These are phyloP conservation scores for Phytophthora tentaculata DNA, from an alignment of 352 stramenopile species.

Conservation along the genomic window DNA sequence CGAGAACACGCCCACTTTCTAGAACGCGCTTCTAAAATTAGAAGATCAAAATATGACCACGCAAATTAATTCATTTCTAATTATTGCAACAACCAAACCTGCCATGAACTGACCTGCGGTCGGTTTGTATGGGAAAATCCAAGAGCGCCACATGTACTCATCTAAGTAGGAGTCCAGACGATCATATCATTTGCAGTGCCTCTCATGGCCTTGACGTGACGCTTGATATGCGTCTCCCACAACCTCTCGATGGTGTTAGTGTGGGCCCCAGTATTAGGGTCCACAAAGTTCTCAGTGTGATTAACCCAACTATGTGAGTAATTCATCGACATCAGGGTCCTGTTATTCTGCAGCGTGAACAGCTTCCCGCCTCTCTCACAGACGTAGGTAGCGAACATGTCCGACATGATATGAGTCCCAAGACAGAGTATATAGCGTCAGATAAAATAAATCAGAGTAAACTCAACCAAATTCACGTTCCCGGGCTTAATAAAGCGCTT, in stretches of 20 bases:
- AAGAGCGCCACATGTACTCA: conserved; percentile 24
- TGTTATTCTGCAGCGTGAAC: too few relatives aligned
- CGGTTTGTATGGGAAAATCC: conserved; percentile 3
- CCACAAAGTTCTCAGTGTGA: too few relatives aligned
- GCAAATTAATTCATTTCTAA: conserved; percentile 11
- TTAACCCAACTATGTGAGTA: too few relatives aligned
- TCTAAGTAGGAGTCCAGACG: conserved; percentile 8
- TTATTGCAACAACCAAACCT: conserved; percentile 10
- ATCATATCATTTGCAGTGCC: conserved; percentile 2
- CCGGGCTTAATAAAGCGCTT: neutral
- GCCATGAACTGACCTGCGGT: conserved; percentile 5
- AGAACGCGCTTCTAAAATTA: neutral
- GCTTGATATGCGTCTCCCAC: too few relatives aligned
- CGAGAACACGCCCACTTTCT: neutral
- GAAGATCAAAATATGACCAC: conserved; percentile 1
- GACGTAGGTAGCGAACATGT: neutral
- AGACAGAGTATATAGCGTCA: too few relatives aligned
- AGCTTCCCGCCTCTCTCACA: too few relatives aligned
- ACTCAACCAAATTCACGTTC: neutral
- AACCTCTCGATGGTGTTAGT: too few relatives aligned
- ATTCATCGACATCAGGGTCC: too few relatives aligned
- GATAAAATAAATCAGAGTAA: too few relatives aligned
- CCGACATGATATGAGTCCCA: neutral
- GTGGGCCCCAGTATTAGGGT: too few relatives aligned
- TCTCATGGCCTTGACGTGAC: conserved; percentile 16